A percentile compares a stretch with the other conserved stretches of the same genome.
Conservation (phyloP, 805 yeast species). For the Teunomyces gatunensis region DNA sequence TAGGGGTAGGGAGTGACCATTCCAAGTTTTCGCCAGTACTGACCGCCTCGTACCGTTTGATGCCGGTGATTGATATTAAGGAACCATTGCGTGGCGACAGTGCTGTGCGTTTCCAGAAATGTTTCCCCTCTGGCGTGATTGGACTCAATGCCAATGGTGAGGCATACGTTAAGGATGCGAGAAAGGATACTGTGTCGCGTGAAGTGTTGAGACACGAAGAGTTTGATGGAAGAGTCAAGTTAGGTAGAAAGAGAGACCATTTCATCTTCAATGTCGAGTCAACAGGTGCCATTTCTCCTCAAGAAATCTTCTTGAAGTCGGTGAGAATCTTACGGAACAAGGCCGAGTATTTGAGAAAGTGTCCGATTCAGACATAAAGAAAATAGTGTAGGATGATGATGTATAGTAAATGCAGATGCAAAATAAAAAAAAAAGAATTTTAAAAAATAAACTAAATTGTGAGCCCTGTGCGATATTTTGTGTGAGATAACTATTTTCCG, state of each 20-base stretch:
- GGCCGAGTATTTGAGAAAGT: slow-evolving; percentile 72
- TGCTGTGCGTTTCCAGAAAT: slow-evolving; percentile 77
- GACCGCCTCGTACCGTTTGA: slow-evolving; percentile 90
- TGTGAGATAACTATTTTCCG: slow-evolving; percentile 3
- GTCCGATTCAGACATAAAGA: slow-evolving; percentile 63
- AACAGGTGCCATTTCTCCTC: slow-evolving; percentile 96
- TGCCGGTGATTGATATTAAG: slow-evolving; percentile 80
- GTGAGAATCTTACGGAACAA: slow-evolving; percentile 83
- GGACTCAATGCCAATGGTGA: slow-evolving; percentile 63
- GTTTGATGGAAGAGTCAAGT: slow-evolving; percentile 81
- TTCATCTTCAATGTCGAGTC: slow-evolving; percentile 93
- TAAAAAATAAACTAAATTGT: background rate
- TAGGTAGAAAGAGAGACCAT: slow-evolving; percentile 90
- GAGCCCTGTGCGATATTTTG: background rate
- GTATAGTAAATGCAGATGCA: slow-evolving; percentile 3
- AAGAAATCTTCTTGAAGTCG: slow-evolving; percentile 89
- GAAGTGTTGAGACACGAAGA: slow-evolving; percentile 94
- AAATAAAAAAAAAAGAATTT: background rate
- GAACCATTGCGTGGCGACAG: slow-evolving; percentile 72
- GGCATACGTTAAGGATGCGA: slow-evolving; percentile 83
- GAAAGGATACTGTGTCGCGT: slow-evolving; percentile 95
- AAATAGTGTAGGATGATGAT: background rate
- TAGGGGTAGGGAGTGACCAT: slow-evolving; percentile 93
- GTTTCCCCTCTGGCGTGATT: slow-evolving; percentile 93
- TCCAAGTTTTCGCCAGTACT: slow-evolving; percentile 97